Evolutionary conservation across 768 basidiomycete genomes (phyloP).

Genomic region (Leccinum incarnatum): DNA sequence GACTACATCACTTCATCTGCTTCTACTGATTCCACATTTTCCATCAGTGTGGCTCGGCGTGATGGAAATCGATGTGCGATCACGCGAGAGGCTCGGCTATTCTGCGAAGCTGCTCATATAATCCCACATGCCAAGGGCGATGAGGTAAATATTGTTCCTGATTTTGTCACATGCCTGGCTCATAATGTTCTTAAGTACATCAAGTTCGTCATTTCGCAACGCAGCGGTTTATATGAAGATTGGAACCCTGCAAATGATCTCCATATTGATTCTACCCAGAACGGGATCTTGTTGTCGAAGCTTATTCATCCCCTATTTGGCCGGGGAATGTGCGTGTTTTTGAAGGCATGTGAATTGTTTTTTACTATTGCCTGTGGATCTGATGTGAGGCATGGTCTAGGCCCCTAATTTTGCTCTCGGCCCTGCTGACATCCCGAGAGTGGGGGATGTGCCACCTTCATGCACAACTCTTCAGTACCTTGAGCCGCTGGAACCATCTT

Average conservation of each 20-base stretch:
- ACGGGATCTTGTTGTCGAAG: not conserved
- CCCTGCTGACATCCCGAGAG: not conserved
- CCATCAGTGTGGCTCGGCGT: not conserved
- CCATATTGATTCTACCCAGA: not conserved
- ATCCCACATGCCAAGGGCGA: not conserved
- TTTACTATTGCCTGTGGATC: not conserved
- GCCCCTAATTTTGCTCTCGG: not conserved
- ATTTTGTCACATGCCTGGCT: not conserved
- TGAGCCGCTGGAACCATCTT: not conserved
- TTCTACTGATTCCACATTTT: not conserved
- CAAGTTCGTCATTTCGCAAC: not conserved
- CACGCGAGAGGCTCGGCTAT: not conserved
- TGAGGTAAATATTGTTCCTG: not conserved
- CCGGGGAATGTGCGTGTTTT: not conserved
- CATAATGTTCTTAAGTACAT: not conserved
- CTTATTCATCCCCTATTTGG: not conserved
- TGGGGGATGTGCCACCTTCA: not conserved
- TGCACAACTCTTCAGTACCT: not conserved
- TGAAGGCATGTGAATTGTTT: not conserved
- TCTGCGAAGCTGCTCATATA: not conserved
- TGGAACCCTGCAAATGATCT: not conserved
- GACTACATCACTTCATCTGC: not conserved
- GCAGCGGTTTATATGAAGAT: not conserved
- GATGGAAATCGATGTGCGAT: not conserved
- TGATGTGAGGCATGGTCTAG: not conserved